These are phyloP conservation scores for Sporobolomyces pararoseus DNA, from an alignment of 768 basidiomycete genomes.

Conservation along the genomic window DNA sequence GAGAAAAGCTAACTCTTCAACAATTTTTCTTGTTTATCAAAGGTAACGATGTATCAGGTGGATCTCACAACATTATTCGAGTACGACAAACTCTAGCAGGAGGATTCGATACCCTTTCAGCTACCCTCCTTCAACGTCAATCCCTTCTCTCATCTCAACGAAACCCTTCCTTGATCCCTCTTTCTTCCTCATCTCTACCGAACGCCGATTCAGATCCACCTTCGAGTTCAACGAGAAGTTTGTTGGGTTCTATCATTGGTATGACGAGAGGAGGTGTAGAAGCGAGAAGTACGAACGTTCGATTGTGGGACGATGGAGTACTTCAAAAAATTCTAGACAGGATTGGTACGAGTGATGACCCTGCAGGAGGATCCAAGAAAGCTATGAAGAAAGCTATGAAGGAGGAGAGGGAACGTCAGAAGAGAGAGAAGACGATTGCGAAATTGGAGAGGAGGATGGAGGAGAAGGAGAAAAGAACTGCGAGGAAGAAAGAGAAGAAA, in stretches of 20 bases:
- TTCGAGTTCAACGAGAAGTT: not conserved
- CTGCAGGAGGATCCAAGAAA: slow-evolving; percentile 19
- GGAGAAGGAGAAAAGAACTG: slow-evolving; percentile 21
- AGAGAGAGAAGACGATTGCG: slow-evolving; percentile 32
- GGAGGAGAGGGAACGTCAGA: slow-evolving; percentile 21
- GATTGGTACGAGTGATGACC: not conserved
- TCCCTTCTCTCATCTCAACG: slow-evolving; percentile 51
- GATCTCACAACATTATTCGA: slow-evolving; percentile 75
- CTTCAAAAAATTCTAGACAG: slow-evolving; percentile 23
- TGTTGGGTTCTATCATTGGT: slow-evolving; percentile 40
- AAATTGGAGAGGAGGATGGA: slow-evolving; percentile 27
- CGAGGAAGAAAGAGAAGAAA: slow-evolving; percentile 23
- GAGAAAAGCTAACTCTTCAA: too few species aligned
- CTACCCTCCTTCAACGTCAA: slow-evolving; percentile 57
- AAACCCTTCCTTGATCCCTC: slow-evolving; percentile 6
- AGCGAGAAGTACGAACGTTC: slow-evolving; percentile 5
- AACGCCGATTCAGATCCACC: slow-evolving; percentile 34
- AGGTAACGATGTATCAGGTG: slow-evolving; percentile 92
- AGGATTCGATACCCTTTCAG: slow-evolving; percentile 63
- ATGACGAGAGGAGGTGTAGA: slow-evolving; percentile 26
- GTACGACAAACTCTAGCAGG: slow-evolving; percentile 81
- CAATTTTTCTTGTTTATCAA: not conserved
- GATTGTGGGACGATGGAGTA: slow-evolving; percentile 17
- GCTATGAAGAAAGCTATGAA: slow-evolving; percentile 10
- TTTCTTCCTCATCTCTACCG: slow-evolving; percentile 7